phyloP scores from a whole-genome alignment of 2,329 filamentous ascomycete genomes.

The Colletotrichum kahawae region DNA sequence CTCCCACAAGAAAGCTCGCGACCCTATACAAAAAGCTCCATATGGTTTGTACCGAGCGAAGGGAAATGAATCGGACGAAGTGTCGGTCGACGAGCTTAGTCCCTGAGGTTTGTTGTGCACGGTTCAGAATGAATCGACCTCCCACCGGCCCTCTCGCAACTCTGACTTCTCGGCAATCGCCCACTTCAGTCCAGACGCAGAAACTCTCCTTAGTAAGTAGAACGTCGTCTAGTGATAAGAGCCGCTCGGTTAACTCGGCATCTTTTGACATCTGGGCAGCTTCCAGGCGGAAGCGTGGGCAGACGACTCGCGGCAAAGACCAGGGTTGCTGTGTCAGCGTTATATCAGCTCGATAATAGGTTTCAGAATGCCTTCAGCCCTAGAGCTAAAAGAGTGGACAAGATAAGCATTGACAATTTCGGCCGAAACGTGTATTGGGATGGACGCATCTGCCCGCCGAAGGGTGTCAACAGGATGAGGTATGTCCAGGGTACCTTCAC shows the following conservation, averaged over 20 bases:
- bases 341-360: neutral
- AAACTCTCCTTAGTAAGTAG: neutral
- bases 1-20: neutral
- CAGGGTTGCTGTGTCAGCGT: neutral
- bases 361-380: neutral
- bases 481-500: neutral
- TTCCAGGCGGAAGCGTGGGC: neutral
- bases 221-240: neutral
- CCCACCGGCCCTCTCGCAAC: neutral
- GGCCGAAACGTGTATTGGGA: neutral
- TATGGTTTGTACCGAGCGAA: neutral
- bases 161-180: neutral
- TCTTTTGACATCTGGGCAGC: neutral
- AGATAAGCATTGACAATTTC: constrained; percentile 32
- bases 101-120: neutral
- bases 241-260: neutral
- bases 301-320: neutral
- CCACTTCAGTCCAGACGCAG: neutral
- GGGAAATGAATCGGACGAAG: neutral
- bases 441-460: neutral
- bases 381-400: neutral
- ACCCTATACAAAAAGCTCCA: neutral
- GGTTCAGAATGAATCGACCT: neutral
- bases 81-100: neutral
- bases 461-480: neutral